Evolutionary conservation across 1,284 basidiomycete genomes (phyloP).

Genomic region (Cryptococcus sp.): DNA sequence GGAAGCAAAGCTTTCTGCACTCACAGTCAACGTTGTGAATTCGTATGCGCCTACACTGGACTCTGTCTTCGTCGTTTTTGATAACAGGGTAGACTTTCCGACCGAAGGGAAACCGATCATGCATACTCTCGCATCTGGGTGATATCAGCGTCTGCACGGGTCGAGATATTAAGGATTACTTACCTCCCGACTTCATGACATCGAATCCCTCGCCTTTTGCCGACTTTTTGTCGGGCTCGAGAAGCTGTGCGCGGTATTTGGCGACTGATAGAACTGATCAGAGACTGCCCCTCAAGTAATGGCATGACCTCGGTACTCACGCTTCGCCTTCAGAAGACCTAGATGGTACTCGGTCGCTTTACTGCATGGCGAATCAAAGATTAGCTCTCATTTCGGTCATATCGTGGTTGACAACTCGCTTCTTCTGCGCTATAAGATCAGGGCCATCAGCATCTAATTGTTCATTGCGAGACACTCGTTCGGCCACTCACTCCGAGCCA

Average conservation of each 20-base stretch:
- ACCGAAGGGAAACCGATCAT: constrained; percentile 94
- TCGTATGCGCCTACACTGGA: constrained; percentile 92
- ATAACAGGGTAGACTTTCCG: constrained; percentile 90
- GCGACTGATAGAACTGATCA: constrained; percentile 59
- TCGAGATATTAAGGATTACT: constrained; percentile 12
- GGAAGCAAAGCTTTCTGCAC: neutral
- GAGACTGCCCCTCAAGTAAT: constrained; percentile 48
- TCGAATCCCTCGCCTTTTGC: constrained; percentile 86
- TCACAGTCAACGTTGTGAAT: constrained; percentile 86
- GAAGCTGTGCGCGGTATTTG: constrained; percentile 82
- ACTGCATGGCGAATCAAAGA: constrained; percentile 3
- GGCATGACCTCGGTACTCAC: constrained; percentile 19
- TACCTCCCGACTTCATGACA: constrained; percentile 82
- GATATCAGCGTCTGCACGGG: constrained; percentile 2
- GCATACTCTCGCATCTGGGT: constrained; percentile 79
- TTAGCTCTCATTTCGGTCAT: constrained; percentile 10
- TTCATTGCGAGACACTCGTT: too few species aligned
- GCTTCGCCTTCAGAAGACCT: constrained; percentile 48
- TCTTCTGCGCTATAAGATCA: constrained; percentile 75
- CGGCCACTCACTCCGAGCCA: constrained; percentile 77
- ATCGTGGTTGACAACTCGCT: constrained; percentile 63
- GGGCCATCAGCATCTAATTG: constrained; percentile 1
- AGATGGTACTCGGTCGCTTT: constrained; percentile 91
- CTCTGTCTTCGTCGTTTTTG: constrained; percentile 86
- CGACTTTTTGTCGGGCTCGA: constrained; percentile 77